Conservation (phyloP, 192 early-diverging fungal species). For the Dimargaris cristalligena region DNA sequence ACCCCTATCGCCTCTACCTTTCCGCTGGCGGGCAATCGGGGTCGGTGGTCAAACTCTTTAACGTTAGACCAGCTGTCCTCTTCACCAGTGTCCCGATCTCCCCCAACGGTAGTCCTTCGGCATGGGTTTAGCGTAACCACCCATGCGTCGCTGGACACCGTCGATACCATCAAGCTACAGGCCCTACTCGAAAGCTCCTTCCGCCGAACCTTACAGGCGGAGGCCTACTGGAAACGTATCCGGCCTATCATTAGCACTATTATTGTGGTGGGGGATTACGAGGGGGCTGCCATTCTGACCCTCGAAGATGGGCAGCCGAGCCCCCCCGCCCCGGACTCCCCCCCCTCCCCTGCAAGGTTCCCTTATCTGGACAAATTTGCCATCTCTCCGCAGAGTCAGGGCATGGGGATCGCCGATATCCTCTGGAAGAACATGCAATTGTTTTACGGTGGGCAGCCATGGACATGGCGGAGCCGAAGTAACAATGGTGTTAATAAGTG, state of each 20-base stretch:
- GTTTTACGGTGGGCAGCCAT: conserved; percentile 37
- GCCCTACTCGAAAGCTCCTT: conserved; percentile 64
- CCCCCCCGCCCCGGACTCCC: conserved; percentile 6
- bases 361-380: conserved; percentile 89
- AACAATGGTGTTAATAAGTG: conserved; percentile 89
- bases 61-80: background rate
- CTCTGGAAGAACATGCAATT: conserved; percentile 66
- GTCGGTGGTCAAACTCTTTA: background rate
- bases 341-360: background rate
- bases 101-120: background rate
- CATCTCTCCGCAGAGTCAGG: conserved; percentile 68
- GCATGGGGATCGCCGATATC: conserved; percentile 88
- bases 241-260: conserved; percentile 30
- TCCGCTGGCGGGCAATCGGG: background rate
- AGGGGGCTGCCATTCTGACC: conserved; percentile 78
- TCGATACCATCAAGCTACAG: conserved; percentile 23
- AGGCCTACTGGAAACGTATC: conserved; percentile 41
- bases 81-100: background rate
- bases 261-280: conserved; percentile 81
- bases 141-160: conserved; percentile 3
- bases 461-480: conserved; percentile 69
- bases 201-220: conserved; percentile 33
- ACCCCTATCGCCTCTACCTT: background rate
- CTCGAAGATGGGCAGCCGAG: conserved; percentile 29
- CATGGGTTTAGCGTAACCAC: conserved; percentile 1